These are phyloP conservation scores for Taiozyma sp. DNA, from an alignment of 1,139 yeast genomes.

Conservation along the genomic window DNA sequence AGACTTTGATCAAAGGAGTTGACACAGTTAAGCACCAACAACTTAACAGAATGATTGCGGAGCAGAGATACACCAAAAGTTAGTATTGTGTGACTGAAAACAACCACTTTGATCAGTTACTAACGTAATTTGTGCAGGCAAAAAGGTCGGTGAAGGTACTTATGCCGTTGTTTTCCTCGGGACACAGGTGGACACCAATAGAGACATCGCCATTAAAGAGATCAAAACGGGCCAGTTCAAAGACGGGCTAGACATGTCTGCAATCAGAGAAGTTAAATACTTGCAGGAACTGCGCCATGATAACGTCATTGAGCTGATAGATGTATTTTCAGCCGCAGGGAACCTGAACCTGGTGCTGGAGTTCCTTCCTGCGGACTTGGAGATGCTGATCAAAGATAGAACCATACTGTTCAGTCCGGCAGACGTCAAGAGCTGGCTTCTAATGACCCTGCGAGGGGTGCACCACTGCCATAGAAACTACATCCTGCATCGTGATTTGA, in stretches of 20 bases:
- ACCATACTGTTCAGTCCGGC: constrained; percentile 74
- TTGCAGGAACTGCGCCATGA: constrained; percentile 80
- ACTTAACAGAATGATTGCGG: background rate
- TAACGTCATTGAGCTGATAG: constrained; percentile 83
- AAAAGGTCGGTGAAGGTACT: constrained; percentile 97
- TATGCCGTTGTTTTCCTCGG: constrained; percentile 96
- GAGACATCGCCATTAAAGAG: constrained; percentile 87
- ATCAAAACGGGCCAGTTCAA: constrained; percentile 92
- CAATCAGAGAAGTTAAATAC: constrained; percentile 90
- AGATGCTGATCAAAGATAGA: constrained; percentile 81
- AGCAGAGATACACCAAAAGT: constrained; percentile 7
- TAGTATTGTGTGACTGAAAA: background rate
- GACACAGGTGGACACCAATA: constrained; percentile 46
- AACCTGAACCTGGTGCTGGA: constrained; percentile 86
- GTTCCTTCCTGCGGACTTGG: constrained; percentile 87
- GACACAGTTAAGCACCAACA: background rate
- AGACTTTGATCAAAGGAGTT: background rate
- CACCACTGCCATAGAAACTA: constrained; percentile 94
- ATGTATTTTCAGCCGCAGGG: constrained; percentile 70
- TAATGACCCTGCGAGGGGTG: constrained; percentile 91
- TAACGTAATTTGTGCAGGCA: constrained; percentile 19
- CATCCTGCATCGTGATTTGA: constrained; percentile 84
- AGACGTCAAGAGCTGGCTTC: constrained; percentile 89
- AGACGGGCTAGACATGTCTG: constrained; percentile 97
- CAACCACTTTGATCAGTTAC: background rate